Percentiles rank a stretch among this genome's conserved stretches.
Evolutionary conservation across 2,329 filamentous ascomycete species (phyloP).

Genomic region (Cladosporium colombiae): DNA sequence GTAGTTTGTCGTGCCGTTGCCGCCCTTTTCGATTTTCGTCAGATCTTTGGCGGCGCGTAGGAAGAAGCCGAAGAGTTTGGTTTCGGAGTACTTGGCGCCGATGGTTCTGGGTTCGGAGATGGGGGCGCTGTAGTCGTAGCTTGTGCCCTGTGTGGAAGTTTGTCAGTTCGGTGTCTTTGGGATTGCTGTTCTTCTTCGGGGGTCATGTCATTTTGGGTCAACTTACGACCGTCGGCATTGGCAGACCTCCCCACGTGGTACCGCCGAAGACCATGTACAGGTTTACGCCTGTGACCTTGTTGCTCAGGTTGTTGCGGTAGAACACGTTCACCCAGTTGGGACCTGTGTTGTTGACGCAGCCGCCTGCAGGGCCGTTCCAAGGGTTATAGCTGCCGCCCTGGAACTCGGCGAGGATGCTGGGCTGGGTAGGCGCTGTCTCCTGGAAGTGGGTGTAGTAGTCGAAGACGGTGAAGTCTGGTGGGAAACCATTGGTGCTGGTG

Average conservation of each 20-base stretch:
- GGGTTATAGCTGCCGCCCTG: constrained; percentile 63
- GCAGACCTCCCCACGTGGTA: constrained; percentile 63
- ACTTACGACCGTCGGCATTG: constrained; percentile 49
- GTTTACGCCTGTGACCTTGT: constrained; percentile 60
- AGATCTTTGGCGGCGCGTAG: constrained; percentile 60
- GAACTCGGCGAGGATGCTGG: constrained; percentile 60
- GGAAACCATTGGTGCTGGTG: constrained; percentile 60
- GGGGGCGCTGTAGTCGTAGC: constrained; percentile 65
- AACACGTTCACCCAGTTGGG: constrained; percentile 64
- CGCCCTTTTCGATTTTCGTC: constrained; percentile 54
- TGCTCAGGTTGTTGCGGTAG: constrained; percentile 63
- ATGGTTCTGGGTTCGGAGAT: constrained; percentile 61
- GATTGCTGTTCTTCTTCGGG: not conserved
- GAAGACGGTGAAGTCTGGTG: constrained; percentile 56
- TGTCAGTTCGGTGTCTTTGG: not conserved
- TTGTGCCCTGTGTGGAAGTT: constrained; percentile 46
- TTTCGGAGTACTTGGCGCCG: constrained; percentile 63
- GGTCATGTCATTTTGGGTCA: not conserved
- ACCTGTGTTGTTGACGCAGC: constrained; percentile 57
- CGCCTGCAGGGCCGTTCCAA: constrained; percentile 61
- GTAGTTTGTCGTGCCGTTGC: constrained; percentile 50
- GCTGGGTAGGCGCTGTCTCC: constrained; percentile 47
- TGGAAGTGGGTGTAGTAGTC: constrained; percentile 52
- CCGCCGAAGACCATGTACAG: constrained; percentile 68
- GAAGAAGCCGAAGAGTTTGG: constrained; percentile 62